Evolutionary conservation across 2,329 filamentous ascomycete genomes (phyloP), one percentile per base, ranked within the genome.

Genomic region (Exophiala xenobiotica): DNA sequence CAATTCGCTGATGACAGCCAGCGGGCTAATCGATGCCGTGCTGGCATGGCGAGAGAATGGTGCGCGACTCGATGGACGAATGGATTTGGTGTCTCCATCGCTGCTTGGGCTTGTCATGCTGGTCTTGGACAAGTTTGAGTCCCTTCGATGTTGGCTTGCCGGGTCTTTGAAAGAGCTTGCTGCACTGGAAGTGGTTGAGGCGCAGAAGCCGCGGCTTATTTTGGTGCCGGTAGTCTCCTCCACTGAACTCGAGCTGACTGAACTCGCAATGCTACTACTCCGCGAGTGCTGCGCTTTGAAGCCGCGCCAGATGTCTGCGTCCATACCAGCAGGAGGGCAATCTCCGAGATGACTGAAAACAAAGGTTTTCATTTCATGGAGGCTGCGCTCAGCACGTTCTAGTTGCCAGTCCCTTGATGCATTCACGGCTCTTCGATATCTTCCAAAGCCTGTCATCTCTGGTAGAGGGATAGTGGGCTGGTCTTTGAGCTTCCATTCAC

Each of bases 151-250:
- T 19, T 49, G 24, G n/a, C 29, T 39, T 24, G 27, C 41, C 8
- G 19, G 42, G 4, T 59, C 51, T 14, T 43, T 51, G 42, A 54
- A 56, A 8, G 59, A 61, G 40, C 59, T 61, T 29, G 47, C 51
- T 14, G 50, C 48, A 24, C 56, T 59, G 14, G 56, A 54, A 7
- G 42, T 48, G 22, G 37, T 40, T 11, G 57, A 61, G 18, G 54
- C 41, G 19, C 42, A 47, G 47, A 61, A 59, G 6, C 59, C 54
- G 6, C 57, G 59, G 16, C 43, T 46, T 20, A 61, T 35, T 14
- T 50, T 50, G 9, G 51, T 60, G 53, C 63, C 44, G 54, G 59
- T 59, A 50, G 50, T n/a, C 46, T 59, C 38, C 53, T 58, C 42
- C 43, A 57, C 11, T 42, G 52, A 49, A 12, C 38, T 29, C 35